Base-by-base conservation (phyloP, 2,329 filamentous ascomycete species). In the Stemphylium lycopersici region DNA sequence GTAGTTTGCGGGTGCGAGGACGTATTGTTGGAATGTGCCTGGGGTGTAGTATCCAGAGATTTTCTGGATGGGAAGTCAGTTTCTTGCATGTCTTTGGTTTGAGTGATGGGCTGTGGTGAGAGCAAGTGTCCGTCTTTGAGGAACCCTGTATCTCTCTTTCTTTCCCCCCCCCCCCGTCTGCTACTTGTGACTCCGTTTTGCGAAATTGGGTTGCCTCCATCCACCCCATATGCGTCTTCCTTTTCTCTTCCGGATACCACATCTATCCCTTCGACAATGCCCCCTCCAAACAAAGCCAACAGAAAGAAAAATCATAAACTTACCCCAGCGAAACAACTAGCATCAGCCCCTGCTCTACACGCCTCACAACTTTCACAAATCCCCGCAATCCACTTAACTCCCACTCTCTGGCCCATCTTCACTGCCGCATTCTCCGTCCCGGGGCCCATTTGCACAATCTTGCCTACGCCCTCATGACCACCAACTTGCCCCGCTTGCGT, bases 21-120 rank as follows among this genome's bases (percentile, higher is more conserved):
- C 82, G 66, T 89, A 90, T 74, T 89, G 86, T 69, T 90, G 87
- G 69, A 90, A 90, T n/a, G 87, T 90, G 33, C 87, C 87, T 0
- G 87, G 87, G 0, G 82, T 85, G 69, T 85, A 88, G 75, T 89
- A 90, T 4, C 87, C 87, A 0, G 83, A 86, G 43, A 90, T 64
- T 74, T 76, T 76, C 70, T 76, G 24, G 37, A 1, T 1, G 10
- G 18, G 7, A 8, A 10, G 24, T 51, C 4, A 51, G 41, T 51
- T 8, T 12, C 22, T n/a, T 39, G 10, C 6, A 20, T 20, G 20
- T n/a, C n/a, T n/a, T n/a, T n/a, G n/a, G n/a, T n/a, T n/a, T n/a
- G n/a, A 22, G 22, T 3, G 22, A 22, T 22, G 22, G 22, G 22
- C n/a, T n/a, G n/a, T n/a, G 22, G 3, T 22, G 22, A 3, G 22